Conservation (phyloP, 768 basidiomycete species). For the Kwoniella pini region DNA sequence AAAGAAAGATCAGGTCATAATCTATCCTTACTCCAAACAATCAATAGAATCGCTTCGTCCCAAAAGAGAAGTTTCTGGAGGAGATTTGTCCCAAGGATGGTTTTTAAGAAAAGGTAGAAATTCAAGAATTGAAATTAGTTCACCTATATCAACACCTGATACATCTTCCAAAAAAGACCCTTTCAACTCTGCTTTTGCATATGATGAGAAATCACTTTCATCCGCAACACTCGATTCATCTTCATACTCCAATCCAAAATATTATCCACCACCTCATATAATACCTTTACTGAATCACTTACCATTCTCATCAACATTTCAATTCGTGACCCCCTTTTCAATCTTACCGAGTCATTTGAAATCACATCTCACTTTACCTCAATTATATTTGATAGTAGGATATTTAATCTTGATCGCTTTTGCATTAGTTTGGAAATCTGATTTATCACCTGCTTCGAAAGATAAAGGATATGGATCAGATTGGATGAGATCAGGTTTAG, state of each 20-base stretch:
- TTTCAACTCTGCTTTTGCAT: conserved; percentile 15
- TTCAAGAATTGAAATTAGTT: background rate
- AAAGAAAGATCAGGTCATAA: background rate
- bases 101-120: conserved; percentile 4
- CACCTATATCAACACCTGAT: background rate
- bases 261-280: conserved; percentile 42
- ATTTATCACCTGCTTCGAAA: conserved; percentile 26
- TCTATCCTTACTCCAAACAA: background rate
- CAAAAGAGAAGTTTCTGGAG: conserved; percentile 20
- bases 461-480: conserved; percentile 39
- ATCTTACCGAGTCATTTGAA: conserved; percentile 26
- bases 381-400: conserved; percentile 29
- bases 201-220: conserved; percentile 8
- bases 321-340: conserved; percentile 37
- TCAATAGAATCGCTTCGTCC: background rate
- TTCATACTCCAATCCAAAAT: background rate
- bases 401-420: conserved; percentile 41
- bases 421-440: conserved; percentile 41
- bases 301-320: conserved; percentile 26
- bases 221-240: background rate
- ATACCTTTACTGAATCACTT: conserved; percentile 27
- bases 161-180: conserved; percentile 15
- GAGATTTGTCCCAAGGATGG: conserved; percentile 25
- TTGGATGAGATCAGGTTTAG: conserved; percentile 40
- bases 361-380: conserved; percentile 34